These are phyloP conservation scores for Lactarius akahatsu DNA, from an alignment of 768 basidiomycete species.

Conservation along the genomic window DNA sequence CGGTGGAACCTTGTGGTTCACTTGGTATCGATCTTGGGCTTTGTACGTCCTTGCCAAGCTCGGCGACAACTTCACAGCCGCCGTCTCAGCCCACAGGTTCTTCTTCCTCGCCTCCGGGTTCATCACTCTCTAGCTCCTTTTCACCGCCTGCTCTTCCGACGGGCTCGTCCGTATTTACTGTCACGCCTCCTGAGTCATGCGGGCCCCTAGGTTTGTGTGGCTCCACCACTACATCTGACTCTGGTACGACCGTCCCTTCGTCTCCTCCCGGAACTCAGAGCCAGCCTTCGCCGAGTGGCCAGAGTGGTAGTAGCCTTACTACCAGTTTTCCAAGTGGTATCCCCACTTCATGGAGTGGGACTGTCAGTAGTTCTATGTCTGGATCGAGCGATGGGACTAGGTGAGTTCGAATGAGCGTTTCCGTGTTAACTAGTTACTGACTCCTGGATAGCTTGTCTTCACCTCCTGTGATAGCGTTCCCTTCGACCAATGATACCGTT, in stretches of 20 bases:
- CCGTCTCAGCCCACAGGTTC: neutral
- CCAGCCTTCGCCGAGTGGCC: neutral
- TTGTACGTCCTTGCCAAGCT: neutral
- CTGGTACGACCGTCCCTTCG: neutral
- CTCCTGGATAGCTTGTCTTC: conserved; percentile 7
- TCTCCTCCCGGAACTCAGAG: neutral
- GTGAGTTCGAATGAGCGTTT: conserved; percentile 3
- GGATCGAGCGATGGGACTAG: neutral
- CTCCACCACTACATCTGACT: neutral
- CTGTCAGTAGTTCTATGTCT: neutral
- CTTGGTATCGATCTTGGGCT: conserved; percentile 3
- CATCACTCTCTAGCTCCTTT: conserved; percentile 28
- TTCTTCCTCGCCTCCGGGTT: conserved; percentile 40
- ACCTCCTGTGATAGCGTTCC: conserved; percentile 26
- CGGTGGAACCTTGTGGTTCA: neutral
- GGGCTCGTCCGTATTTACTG: neutral
- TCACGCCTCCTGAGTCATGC: conserved; percentile 14
- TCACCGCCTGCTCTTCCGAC: too few relatives aligned
- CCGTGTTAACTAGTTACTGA: neutral
- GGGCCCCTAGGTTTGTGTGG: conserved; percentile 7
- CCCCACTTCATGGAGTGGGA: neutral
- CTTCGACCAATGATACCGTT: neutral
- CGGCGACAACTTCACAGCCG: neutral
- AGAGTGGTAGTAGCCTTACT: neutral
- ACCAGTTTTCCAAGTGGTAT: neutral